These are phyloP conservation scores for Zancudomyces culisetae DNA, from an alignment of 371 early-diverging fungal genomes.

Conservation along the genomic window DNA sequence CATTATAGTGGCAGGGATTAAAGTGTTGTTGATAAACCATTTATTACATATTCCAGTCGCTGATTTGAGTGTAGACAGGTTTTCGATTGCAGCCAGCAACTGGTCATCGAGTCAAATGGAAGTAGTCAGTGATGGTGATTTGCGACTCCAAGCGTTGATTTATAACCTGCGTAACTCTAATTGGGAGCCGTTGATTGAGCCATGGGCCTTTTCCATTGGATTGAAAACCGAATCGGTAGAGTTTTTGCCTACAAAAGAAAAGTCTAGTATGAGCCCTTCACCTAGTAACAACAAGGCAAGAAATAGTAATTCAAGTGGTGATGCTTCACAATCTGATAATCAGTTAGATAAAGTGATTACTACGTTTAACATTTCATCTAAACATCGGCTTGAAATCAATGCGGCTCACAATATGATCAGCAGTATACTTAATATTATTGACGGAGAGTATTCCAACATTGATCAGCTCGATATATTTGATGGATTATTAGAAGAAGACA, in stretches of 20 bases:
- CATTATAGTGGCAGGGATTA: constrained; percentile 24
- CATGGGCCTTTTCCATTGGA: constrained; percentile 51
- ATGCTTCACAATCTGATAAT: not conserved
- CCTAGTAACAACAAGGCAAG: not conserved
- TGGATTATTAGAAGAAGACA: not conserved
- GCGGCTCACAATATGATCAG: constrained; percentile 73
- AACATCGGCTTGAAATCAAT: constrained; percentile 69
- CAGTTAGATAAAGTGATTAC: constrained; percentile 4
- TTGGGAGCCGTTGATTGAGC: constrained; percentile 95
- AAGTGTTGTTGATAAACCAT: constrained; percentile 80
- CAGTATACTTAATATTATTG: constrained; percentile 44
- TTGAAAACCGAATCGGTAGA: constrained; percentile 2
- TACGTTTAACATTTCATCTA: constrained; percentile 42
- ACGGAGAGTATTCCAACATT: not conserved
- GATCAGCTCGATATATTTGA: not conserved
- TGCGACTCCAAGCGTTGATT: constrained; percentile 63
- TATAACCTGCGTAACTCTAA: constrained; percentile 91
- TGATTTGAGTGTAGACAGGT: constrained; percentile 58
- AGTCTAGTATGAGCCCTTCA: too few species aligned
- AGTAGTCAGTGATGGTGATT: constrained; percentile 32
- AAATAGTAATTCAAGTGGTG: too few species aligned
- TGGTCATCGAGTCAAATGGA: constrained; percentile 63
- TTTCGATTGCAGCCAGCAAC: constrained; percentile 57
- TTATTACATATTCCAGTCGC: constrained; percentile 59
- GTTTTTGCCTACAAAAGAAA: not conserved